phyloP scores from a whole-genome alignment of 768 basidiomycete species.

The Gloeopeniophorella convolvens region DNA sequence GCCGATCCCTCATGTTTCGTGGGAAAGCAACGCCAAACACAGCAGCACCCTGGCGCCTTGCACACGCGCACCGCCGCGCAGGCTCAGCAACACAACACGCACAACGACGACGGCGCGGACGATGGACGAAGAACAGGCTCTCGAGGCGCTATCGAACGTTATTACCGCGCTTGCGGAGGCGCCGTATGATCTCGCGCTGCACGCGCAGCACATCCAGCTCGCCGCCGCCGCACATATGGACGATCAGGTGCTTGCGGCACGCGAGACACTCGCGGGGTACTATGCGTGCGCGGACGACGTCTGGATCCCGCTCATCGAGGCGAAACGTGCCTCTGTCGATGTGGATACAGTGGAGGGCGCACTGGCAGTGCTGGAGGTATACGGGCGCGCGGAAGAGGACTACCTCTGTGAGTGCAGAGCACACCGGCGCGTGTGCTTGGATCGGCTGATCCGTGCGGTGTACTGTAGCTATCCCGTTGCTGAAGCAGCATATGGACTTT shows the following conservation, averaged over 20 bases:
- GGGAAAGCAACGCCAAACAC: too few relatives aligned
- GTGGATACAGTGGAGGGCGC: conserved; percentile 46
- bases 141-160: conserved; percentile 57
- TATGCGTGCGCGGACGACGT: conserved; percentile 62
- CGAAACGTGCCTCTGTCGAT: conserved; percentile 44
- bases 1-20: too few relatives aligned
- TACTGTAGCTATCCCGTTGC: conserved; percentile 61
- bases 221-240: conserved; percentile 52
- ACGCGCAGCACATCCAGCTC: conserved; percentile 61
- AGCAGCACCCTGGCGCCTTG: neutral
- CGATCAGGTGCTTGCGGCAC: conserved; percentile 51
- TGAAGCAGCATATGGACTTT: conserved; percentile 63
- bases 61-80: neutral
- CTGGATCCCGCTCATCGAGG: conserved; percentile 64
- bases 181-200: conserved; percentile 56
- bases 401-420: conserved; percentile 75
- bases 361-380: conserved; percentile 52
- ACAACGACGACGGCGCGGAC: too few relatives aligned
- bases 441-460: conserved; percentile 20
- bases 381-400: conserved; percentile 61
- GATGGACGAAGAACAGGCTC: conserved; percentile 54
- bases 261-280: conserved; percentile 58
- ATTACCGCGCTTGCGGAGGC: conserved; percentile 52
- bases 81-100: too few relatives aligned
- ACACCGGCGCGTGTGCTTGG: neutral